Base-by-base conservation (phyloP, 768 basidiomycete species). In the Pisolithus microcarpus region DNA sequence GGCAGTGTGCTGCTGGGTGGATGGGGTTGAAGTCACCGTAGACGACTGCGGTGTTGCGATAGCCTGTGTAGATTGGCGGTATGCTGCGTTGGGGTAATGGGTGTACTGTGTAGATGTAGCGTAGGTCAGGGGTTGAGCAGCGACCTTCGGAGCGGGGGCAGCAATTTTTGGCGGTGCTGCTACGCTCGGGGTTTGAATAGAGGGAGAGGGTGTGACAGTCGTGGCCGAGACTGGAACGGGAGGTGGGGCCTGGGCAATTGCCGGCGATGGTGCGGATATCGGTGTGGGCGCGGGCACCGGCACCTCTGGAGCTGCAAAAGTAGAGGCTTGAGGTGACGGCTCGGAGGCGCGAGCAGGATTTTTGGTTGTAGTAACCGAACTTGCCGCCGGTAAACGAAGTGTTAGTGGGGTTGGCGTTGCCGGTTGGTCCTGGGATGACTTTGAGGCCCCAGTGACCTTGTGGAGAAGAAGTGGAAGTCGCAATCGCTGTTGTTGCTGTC, bases 71-170 rank as follows among this genome's bases (percentile, higher is more conserved):
- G 59, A 38, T 26, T 63, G 52, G 30, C 73, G 68, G 56, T 82
- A 81, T 7, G 75, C 69, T 38, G 78, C 73, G 43, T 79, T 77
- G 18, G 81, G 76, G 61, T 83, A 81, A 53, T 81, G 78, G 1
- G 74, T 71, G 47, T 72, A 69, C 26, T 61, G 64, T 42, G 67
- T 64, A 21, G 68, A 52, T 38, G 70, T 65, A 45, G 67, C 52
- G 57, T 67, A 65, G 19, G 70, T 65, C 18, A 66, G 65, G 18
- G 69, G 61, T 48, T 65, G 67, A 21, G 58, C 48, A 24, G 59
- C 39, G 16, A 67, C 61, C 49, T 75, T 71, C 37, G 73, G 65
- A 1, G 69, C 59, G 21, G 69, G 49, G 9, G 51, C 45, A 39
- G 56, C 58, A 1, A 10, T 38, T 44, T 60, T 66, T n/a, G 60